A percentile compares a stretch with the other conserved stretches of the same genome.
Evolutionary conservation across 345 rosid species (phyloP).

Genomic region (Triadica sebifera): DNA sequence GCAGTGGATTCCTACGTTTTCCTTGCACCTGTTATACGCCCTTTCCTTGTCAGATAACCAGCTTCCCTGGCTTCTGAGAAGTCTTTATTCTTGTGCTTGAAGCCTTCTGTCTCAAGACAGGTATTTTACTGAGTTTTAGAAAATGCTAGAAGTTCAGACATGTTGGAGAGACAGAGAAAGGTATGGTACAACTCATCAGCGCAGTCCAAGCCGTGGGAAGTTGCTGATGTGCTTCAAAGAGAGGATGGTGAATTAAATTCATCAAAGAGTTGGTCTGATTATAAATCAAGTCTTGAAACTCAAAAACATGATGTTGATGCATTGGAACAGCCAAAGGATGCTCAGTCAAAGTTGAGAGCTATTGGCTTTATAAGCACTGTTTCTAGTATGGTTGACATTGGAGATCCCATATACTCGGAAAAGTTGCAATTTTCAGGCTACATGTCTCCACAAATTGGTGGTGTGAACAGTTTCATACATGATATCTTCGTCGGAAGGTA

Average conservation of each 20-base stretch:
- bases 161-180: slow-evolving; percentile 85
- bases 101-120: slow-evolving; percentile 74
- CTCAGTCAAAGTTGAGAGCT: slow-evolving; percentile 52
- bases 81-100: slow-evolving; percentile 76
- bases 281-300: slow-evolving; percentile 40
- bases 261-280: slow-evolving; percentile 47
- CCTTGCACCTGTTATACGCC: slow-evolving; percentile 82
- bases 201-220: slow-evolving; percentile 62
- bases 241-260: slow-evolving; percentile 52
- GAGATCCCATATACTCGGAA: slow-evolving; percentile 55
- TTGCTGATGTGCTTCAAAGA: slow-evolving; percentile 39
- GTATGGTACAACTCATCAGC: slow-evolving; percentile 91
- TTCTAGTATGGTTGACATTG: slow-evolving; percentile 45
- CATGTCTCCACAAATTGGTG: slow-evolving; percentile 60
- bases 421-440: slow-evolving; percentile 76
- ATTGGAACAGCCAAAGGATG: slow-evolving; percentile 43
- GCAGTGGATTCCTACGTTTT: slow-evolving; percentile 86
- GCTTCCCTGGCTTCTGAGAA: slow-evolving; percentile 82
- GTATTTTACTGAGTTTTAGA: slow-evolving; percentile 62
- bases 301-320: slow-evolving; percentile 35
- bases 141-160: slow-evolving; percentile 77
- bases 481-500: slow-evolving; percentile 78
- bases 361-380: slow-evolving; percentile 49
- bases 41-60: slow-evolving; percentile 87
- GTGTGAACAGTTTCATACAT: slow-evolving; percentile 49